These are phyloP conservation scores for Saccharomycopsis phalli DNA, from an alignment of 1,139 yeast genomes.

Conservation along the genomic window DNA sequence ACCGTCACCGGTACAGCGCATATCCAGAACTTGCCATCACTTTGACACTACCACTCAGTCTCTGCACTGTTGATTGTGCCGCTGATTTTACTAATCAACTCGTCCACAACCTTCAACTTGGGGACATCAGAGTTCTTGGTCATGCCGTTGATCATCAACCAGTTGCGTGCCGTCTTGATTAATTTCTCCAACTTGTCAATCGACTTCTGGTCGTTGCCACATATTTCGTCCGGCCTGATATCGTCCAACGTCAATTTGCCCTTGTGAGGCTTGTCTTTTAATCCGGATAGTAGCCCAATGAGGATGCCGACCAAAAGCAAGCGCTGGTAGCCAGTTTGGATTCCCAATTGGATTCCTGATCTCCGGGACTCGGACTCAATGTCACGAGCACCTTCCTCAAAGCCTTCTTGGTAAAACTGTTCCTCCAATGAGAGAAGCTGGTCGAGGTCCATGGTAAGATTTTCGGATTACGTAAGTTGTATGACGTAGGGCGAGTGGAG, in stretches of 20 bases:
- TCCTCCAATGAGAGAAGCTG: conserved; percentile 46
- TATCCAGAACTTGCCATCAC: neutral
- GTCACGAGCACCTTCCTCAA: conserved; percentile 37
- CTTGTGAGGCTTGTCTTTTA: conserved; percentile 4
- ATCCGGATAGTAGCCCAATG: conserved; percentile 7
- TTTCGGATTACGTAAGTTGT: too few species aligned
- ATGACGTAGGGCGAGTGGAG: too few species aligned
- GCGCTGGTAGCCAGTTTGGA: conserved; percentile 20
- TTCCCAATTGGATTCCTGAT: conserved; percentile 18
- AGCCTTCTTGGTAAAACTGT: conserved; percentile 55
- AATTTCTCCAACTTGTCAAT: conserved; percentile 15
- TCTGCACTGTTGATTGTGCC: conserved; percentile 1
- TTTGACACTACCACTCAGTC: conserved; percentile 1
- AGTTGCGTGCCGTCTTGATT: conserved; percentile 16
- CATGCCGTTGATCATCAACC: conserved; percentile 18
- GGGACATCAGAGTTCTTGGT: conserved; percentile 4
- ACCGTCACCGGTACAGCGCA: neutral
- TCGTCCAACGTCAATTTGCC: conserved; percentile 11
- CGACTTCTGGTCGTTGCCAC: conserved; percentile 14
- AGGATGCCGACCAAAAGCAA: conserved; percentile 15
- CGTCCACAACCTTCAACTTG: conserved; percentile 10
- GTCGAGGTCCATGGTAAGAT: conserved; percentile 34
- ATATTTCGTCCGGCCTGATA: conserved; percentile 6
- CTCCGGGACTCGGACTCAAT: conserved; percentile 45
- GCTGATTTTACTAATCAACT: conserved; percentile 1